A percentile compares a stretch with the other conserved stretches of the same genome.
Evolutionary conservation across 2,329 filamentous ascomycete genomes (phyloP).

Genomic region (Leptographium procerum): DNA sequence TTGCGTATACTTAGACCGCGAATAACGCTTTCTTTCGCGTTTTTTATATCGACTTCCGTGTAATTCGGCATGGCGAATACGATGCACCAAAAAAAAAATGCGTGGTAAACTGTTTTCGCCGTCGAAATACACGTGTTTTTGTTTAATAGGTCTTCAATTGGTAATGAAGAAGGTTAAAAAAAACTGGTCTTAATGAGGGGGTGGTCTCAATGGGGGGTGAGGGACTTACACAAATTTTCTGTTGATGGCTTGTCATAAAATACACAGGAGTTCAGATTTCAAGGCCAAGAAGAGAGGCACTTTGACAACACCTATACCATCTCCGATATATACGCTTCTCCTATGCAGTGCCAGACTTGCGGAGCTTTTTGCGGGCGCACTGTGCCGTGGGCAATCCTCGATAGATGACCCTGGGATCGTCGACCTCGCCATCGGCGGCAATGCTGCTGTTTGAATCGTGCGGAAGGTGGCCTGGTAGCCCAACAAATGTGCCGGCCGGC

Average conservation of each 20-base stretch:
- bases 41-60: not conserved
- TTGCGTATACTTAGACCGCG: not conserved
- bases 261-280: not conserved
- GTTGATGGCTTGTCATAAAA: not conserved
- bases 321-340: not conserved
- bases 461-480: not conserved
- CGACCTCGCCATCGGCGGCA: not conserved
- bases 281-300: not conserved
- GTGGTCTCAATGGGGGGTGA: no score
- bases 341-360: constrained; percentile 5
- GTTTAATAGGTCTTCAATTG: no score
- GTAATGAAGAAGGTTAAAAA: not conserved
- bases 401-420: not conserved
- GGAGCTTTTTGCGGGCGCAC: constrained; percentile 11
- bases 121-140: not conserved
- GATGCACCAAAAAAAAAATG: not conserved
- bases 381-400: not conserved
- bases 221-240: no score
- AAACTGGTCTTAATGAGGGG: no score
- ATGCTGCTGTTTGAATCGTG: constrained; percentile 3
- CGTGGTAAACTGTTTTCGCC: not conserved
- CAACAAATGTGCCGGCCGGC: constrained; percentile 25
- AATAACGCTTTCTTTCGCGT: not conserved
- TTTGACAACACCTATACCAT: not conserved
- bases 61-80: not conserved